A percentile compares a stretch with the other conserved stretches of the same genome.
Conservation (phyloP, 2,329 filamentous ascomycete genomes). For the Ascochyta koolunga region DNA sequence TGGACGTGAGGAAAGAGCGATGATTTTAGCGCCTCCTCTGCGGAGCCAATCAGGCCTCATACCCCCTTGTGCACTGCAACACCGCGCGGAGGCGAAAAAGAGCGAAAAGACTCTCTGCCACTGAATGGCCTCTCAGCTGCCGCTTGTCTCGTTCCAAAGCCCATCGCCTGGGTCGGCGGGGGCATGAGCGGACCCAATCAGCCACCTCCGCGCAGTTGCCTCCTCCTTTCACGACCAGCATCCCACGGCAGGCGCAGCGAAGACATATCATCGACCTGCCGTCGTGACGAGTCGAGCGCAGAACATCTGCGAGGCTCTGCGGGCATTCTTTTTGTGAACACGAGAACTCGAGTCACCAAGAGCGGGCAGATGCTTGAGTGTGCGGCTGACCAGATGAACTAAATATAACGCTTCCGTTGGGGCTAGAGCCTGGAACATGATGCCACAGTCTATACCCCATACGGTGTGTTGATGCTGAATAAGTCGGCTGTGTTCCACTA, state of each 20-base stretch:
- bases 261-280: conserved; percentile 20
- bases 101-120: conserved; percentile 26
- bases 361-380: neutral
- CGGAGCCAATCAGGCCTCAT: conserved; percentile 31
- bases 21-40: conserved; percentile 27
- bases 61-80: conserved; percentile 22
- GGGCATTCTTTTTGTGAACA: neutral
- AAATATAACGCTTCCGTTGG: too few relatives aligned
- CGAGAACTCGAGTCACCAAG: neutral
- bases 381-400: conserved; percentile 11
- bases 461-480: neutral
- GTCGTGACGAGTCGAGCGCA: neutral
- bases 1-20: conserved; percentile 33
- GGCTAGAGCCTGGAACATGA: too few relatives aligned
- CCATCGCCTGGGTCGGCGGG: conserved; percentile 13
- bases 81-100: conserved; percentile 19
- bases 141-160: conserved; percentile 38
- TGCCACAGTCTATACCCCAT: neutral
- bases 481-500: neutral
- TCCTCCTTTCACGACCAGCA: conserved; percentile 24
- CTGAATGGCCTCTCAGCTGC: conserved; percentile 28
- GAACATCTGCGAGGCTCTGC: conserved; percentile 3
- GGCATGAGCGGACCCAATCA: conserved; percentile 30
- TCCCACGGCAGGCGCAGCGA: conserved; percentile 18
- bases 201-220: conserved; percentile 24